Base-by-base conservation (phyloP, 2,329 filamentous ascomycete species). In the Epichloe sibirici region DNA sequence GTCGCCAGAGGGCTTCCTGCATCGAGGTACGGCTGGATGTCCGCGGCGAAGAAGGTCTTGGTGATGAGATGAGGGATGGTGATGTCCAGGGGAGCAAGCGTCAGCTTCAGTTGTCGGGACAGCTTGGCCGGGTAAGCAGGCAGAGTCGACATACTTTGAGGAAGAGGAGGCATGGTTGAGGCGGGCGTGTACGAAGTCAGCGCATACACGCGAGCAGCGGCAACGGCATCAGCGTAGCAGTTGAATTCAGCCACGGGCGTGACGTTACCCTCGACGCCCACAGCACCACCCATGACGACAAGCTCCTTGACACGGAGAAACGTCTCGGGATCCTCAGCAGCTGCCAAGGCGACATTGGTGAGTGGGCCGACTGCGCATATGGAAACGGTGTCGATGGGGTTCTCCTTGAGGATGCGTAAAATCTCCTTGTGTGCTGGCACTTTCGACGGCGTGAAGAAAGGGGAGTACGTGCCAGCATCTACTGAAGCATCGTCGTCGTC, bases 181-280 rank as follows among this genome's bases (percentile, higher is more conserved):
- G 76, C 69, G 0, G 93, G 93, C 37, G 72, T 81, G 5, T 76
- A 79, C 1, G 86, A 89, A 0, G 87, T 90, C 56, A 93, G 73
- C 6, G 88, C 86, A 63, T 85, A 90, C 17, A 93, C 78, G 13
- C 86, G 78, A 11, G 88, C 87, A 0, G 86, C 81, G 31, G 88
- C 86, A 42, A 88, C 77, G 21, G 86, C 76, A 66, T 98, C 94
- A 53, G 93, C 90, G 63, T 89, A 95, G 53, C 86, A 86, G 73
- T 98, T 98, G 78, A 98, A 98, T 67, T 98, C 93, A 57, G 88
- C 89, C 12, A 85, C 80, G 2, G 93, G 91, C 45, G 82, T 83
- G 63, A 88, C 82, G 67, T 98, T 98, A 59, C 93, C 93, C 49
- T 83, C 78, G 45, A 82, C 72, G 54, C 86, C 76, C 51, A 98